Base-by-base conservation (phyloP, 768 basidiomycete genomes). In the Naganishia vaughanmartiniae region DNA sequence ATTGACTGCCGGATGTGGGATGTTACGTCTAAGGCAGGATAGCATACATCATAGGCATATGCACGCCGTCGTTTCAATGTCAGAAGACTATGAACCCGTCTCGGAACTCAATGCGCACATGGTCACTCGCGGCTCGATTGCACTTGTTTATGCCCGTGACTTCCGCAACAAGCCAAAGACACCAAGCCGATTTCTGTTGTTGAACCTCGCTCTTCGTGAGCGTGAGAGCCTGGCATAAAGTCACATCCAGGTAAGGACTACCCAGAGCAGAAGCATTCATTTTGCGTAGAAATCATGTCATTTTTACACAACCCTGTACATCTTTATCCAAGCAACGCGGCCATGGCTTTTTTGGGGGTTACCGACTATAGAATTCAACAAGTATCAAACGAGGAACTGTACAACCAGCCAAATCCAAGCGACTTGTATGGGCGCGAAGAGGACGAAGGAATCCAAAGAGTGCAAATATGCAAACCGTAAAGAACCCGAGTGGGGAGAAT, bases 261-360 rank as follows among this genome's bases (percentile, higher is more conserved):
- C 57, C 4, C 57, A 4, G 17, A 1, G 10, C 26, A 36, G 11
- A 26, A 7, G 24, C 5, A 21, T 6, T 39, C 58, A n/a, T 63
- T 63, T 24, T 58, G 60, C 60, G 60, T 45, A 63, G 60, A 63
- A 63, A 63, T 63, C 60, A 63, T 63, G 60, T 63, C 60, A 63
- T 63, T 34, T 63, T 30, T 63, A 26, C 60, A 63, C 60, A 63
- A 28, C 60, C n/a, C 48, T 51, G 24, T 63, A 45, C 60, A 63
- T 45, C 60, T 42, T 3, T 26, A 30, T 7, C 15, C 60, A 15
- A 26, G 5, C 39, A 19, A 45, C 60, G 42, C 21, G 39, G 24
- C 39, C 60, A n/a, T 39, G 9, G 34, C 5, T 24, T 42, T 45
- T 63, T 63, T 63, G 24, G 60, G 24, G 60, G 24, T 63, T n/a